Evolutionary conservation across 2,329 filamentous ascomycete species (phyloP).

Genomic region (Verticillium tricorpus): DNA sequence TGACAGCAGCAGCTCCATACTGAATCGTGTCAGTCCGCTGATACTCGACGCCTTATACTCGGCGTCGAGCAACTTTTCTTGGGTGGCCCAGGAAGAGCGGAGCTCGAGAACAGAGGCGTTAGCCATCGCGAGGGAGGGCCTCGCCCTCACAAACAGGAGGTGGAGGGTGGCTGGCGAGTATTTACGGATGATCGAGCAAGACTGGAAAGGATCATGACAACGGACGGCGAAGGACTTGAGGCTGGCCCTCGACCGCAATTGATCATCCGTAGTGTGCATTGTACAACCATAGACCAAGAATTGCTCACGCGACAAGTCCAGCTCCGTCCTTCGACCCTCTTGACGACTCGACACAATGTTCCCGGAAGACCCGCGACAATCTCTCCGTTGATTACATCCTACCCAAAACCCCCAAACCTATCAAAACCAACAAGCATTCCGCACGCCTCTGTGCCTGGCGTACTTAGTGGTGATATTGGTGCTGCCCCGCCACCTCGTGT

Average conservation of each 20-base stretch:
- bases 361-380: too few species aligned
- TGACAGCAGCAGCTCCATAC: not conserved
- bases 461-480: not conserved
- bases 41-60: conserved; percentile 32
- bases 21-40: conserved; percentile 23
- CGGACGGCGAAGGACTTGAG: not conserved
- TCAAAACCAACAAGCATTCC: too few species aligned
- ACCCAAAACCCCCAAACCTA: not conserved
- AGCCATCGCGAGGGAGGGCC: conserved; percentile 21
- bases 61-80: conserved; percentile 29
- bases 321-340: too few species aligned
- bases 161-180: conserved; percentile 33
- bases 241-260: not conserved
- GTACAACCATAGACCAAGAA: not conserved
- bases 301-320: not conserved
- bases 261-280: not conserved
- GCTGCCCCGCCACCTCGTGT: conserved; percentile 3
- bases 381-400: too few species aligned
- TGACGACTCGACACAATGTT: too few species aligned
- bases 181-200: conserved; percentile 25
- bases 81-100: conserved; percentile 31
- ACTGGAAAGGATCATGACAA: conserved; percentile 22
- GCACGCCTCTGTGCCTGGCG: too few species aligned
- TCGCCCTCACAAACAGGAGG: conserved; percentile 22
- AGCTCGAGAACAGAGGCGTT: conserved; percentile 21